Conservation (phyloP, 768 basidiomycete genomes). For the Tulasnella sp. region DNA sequence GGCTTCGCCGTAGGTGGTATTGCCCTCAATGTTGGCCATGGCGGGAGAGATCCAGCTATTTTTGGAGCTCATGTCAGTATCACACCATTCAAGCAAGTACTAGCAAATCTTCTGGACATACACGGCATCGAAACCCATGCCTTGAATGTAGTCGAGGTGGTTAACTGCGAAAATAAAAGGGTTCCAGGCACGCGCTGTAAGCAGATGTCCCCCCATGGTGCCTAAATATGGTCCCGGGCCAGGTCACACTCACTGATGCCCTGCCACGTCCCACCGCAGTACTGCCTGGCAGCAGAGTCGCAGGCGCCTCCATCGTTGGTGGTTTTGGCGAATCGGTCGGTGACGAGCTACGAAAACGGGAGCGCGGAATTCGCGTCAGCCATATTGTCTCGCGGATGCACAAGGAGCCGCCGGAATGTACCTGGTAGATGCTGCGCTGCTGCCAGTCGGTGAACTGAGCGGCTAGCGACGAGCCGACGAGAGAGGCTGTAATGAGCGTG, state of each 20-base stretch:
- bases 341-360: not conserved
- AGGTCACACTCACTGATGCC: slow-evolving; percentile 7
- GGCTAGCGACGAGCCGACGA: not conserved
- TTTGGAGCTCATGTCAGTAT: too few relatives aligned
- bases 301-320: slow-evolving; percentile 1
- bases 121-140: slow-evolving; percentile 6
- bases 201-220: not conserved
- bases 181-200: not conserved
- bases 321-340: not conserved
- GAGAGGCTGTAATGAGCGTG: not conserved
- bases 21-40: slow-evolving; percentile 58
- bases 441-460: slow-evolving; percentile 3
- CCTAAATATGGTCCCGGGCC: not conserved
- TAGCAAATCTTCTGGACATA: too few relatives aligned
- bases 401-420: too few relatives aligned
- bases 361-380: not conserved
- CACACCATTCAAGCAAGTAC: too few relatives aligned
- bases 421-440: slow-evolving; percentile 3
- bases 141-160: slow-evolving; percentile 11
- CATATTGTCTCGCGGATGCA: too few relatives aligned
- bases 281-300: not conserved
- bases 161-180: not conserved
- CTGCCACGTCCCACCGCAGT: slow-evolving; percentile 12
- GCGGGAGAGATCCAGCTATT: slow-evolving; percentile 39
- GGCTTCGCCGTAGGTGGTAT: slow-evolving; percentile 64